Conservation (phyloP, 371 early-diverging fungal genomes). For the Nematocida sp. region DNA sequence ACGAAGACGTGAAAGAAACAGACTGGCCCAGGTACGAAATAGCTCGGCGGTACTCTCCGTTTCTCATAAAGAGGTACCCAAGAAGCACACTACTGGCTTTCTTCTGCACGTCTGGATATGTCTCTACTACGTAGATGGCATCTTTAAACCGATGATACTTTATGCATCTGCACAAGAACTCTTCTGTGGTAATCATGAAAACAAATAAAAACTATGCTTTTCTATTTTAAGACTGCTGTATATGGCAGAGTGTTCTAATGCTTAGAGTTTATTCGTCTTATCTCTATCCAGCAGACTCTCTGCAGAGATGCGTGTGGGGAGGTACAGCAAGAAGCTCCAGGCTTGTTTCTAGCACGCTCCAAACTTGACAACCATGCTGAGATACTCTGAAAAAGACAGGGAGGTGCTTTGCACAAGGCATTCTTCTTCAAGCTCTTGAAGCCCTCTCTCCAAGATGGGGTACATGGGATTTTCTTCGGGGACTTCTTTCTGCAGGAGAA, state of each 20-base stretch:
- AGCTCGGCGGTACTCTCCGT: constrained; percentile 58
- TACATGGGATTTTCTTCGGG: not conserved
- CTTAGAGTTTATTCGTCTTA: too few species aligned
- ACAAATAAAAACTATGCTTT: constrained; percentile 38
- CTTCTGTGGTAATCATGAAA: constrained; percentile 25
- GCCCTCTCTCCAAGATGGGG: constrained; percentile 16
- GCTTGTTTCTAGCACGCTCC: too few species aligned
- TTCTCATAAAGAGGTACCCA: constrained; percentile 57
- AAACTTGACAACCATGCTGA: not conserved
- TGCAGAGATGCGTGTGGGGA: too few species aligned
- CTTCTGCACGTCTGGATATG: not conserved
- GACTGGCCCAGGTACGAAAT: constrained; percentile 37
- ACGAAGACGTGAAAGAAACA: constrained; percentile 54
- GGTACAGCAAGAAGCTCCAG: too few species aligned
- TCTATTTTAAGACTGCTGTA: constrained; percentile 12
- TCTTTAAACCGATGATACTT: constrained; percentile 43
- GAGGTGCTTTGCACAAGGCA: constrained; percentile 3
- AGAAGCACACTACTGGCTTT: constrained; percentile 2
- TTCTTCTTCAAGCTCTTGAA: constrained; percentile 41
- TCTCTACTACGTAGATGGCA: constrained; percentile 33
- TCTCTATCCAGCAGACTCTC: too few species aligned
- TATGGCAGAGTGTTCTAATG: too few species aligned
- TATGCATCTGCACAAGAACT: constrained; percentile 26
- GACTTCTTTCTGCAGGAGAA: not conserved
- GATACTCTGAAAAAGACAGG: not conserved